Conservation (phyloP, 805 yeast genomes). For the Barnettozyma botsteinii region DNA sequence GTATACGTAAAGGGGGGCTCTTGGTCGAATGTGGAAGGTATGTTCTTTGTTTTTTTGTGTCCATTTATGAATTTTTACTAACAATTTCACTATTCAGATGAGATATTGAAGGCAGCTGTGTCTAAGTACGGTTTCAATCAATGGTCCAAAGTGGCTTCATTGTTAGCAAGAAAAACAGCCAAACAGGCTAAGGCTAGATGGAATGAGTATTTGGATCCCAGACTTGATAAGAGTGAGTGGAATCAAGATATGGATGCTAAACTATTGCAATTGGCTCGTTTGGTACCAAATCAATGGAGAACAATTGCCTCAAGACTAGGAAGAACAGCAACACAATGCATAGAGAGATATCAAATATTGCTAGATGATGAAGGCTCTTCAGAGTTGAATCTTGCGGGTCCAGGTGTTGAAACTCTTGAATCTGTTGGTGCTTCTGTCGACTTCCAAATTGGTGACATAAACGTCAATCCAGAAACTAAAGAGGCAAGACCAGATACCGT, state of each 20-base stretch:
- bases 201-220: conserved; percentile 83
- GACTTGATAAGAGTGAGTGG: conserved; percentile 62
- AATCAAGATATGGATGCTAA: conserved; percentile 68
- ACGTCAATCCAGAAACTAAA: conserved; percentile 66
- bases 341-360: conserved; percentile 75
- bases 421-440: conserved; percentile 34
- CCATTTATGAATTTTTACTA: conserved; percentile 3
- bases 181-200: conserved; percentile 90
- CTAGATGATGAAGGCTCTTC: conserved; percentile 40
- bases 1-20: conserved; percentile 80
- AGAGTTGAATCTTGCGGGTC: conserved; percentile 40
- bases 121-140: conserved; percentile 91
- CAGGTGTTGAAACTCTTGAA: conserved; percentile 42
- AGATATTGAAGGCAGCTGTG: conserved; percentile 83
- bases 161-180: conserved; percentile 79
- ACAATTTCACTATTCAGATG: conserved; percentile 44
- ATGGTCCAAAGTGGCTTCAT: conserved; percentile 89
- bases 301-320: conserved; percentile 78
- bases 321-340: conserved; percentile 80
- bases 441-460: conserved; percentile 48
- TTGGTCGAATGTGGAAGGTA: conserved; percentile 68
- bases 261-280: conserved; percentile 56
- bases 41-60: neutral
- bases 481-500: conserved; percentile 80
- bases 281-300: conserved; percentile 92